Evolutionary conservation across 306 rosid species (phyloP), one percentile per base, ranked within the genome.

Genomic region (Inga leiocalycina): DNA sequence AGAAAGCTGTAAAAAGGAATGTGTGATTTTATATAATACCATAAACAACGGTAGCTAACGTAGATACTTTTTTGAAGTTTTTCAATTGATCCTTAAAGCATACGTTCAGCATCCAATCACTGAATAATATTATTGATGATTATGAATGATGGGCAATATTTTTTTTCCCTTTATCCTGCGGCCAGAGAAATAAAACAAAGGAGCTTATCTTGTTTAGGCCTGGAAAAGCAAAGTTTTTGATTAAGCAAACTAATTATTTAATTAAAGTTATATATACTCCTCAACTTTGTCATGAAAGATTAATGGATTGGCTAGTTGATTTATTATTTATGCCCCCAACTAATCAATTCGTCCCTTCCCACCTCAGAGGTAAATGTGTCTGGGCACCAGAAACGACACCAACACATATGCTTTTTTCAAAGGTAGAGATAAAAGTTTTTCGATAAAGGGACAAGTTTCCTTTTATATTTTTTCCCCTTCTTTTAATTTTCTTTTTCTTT

Each of bases 311-410:
- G 74, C 61, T 20, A 52, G 27, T 54, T 71, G 79, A 69, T 79
- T 49, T 49, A 30, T 41, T 49, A 49, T 49, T 49, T 49, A 49
- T 49, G 54, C 54, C 66, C 81, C 16, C 52, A 78, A 27, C 16
- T 74, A n/a, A 79, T 82, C 76, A 83, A 71, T 8, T 22, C 22
- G 45, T 49, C 83, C 56, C 80, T 83, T 85, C 80, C 83, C 70
- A 80, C 75, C 74, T 62, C 85, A 56, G 75, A 76, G 83, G 70
- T 84, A 76, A 80, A 82, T 80, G 59, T 17, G 59, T 17, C 76
- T 76, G 83, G 87, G 77, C 85, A 56, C 54, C 83, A 73, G 64
- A 83, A 83, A 80, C 87, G 87, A 83, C 79, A 86, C 62, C 75
- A 48, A 0, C 54, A 71, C 41, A 37, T 83, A 87, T 14, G 20